Conservation (phyloP, 495 filamentous ascomycete species). For the Rostrohypoxylon terebratum region DNA sequence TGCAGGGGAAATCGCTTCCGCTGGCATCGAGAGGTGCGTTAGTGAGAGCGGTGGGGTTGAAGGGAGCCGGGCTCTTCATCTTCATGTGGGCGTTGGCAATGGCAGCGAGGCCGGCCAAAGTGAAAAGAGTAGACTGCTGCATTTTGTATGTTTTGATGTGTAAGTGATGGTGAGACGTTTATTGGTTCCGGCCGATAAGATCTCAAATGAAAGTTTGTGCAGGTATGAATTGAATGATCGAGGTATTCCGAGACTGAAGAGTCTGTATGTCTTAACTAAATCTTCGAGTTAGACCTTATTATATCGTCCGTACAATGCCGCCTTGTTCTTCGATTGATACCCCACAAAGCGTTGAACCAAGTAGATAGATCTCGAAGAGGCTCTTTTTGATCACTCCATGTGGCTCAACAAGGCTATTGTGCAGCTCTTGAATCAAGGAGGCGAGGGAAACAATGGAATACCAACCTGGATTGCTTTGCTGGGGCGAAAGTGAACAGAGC, state of each 20-base stretch:
- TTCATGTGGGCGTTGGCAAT: conserved; percentile 76
- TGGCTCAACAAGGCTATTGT: conserved; percentile 40
- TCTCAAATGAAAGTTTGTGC: conserved; percentile 28
- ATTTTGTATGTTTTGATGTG: conserved; percentile 46
- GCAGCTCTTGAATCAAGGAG: conserved; percentile 11
- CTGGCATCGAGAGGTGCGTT: conserved; percentile 66
- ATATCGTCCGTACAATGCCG: conserved; percentile 16
- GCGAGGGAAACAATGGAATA: conserved; percentile 14
- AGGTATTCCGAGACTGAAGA: conserved; percentile 31
- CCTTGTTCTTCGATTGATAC: conserved; percentile 3
- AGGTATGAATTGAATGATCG: conserved; percentile 45
- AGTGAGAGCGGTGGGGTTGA: conserved; percentile 58
- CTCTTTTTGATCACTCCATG: conserved; percentile 13
- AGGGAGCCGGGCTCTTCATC: conserved; percentile 78
- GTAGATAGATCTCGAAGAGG: conserved; percentile 27
- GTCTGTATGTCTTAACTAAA: conserved; percentile 24
- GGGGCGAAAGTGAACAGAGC: conserved; percentile 36
- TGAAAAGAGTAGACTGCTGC: conserved; percentile 53
- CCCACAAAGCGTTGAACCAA: conserved; percentile 16
- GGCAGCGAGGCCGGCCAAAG: conserved; percentile 60
- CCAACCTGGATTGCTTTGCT: conserved; percentile 48
- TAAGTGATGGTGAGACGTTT: conserved; percentile 30
- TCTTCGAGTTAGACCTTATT: conserved; percentile 11
- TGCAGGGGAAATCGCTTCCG: conserved; percentile 87
- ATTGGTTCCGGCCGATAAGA: conserved; percentile 55